Percentiles rank a stretch among this genome's conserved stretches.
phyloP scores from a whole-genome alignment of 169 alveolate genomes.

The Cryptosporidium tyzzeri region DNA sequence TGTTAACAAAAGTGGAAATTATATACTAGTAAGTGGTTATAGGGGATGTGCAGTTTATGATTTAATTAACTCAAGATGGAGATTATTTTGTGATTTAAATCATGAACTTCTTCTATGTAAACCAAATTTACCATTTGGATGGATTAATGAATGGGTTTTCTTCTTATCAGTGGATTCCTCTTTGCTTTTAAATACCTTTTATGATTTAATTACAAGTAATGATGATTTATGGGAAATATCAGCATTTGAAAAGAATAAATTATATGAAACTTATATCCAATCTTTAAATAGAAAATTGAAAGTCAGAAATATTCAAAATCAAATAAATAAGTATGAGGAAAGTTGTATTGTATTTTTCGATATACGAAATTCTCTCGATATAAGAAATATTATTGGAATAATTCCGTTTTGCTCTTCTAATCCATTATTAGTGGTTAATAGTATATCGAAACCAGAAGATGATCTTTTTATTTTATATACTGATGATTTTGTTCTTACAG shows the following conservation, averaged over 20 bases:
- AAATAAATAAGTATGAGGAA: conserved; percentile 5
- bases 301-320: neutral
- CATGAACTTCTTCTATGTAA: conserved; percentile 78
- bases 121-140: conserved; percentile 81
- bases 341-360: conserved; percentile 57
- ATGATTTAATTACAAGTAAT: conserved; percentile 28
- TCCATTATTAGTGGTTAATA: conserved; percentile 48
- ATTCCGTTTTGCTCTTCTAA: conserved; percentile 54
- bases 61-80: conserved; percentile 78
- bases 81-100: conserved; percentile 75
- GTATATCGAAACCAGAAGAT: neutral
- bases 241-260: conserved; percentile 29
- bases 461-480: conserved; percentile 27
- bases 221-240: conserved; percentile 48
- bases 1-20: conserved; percentile 73
- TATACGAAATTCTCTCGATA: conserved; percentile 45
- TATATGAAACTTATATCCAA: conserved; percentile 49
- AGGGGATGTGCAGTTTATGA: conserved; percentile 79
- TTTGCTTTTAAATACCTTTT: conserved; percentile 33
- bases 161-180: conserved; percentile 66
- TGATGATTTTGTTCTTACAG: conserved; percentile 20
- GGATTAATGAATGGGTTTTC: conserved; percentile 79
- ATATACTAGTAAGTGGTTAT: conserved; percentile 76
- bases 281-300: neutral
- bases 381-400: conserved; percentile 57